Percentiles rank a stretch among this genome's conserved stretches.
Evolutionary conservation across 2,329 filamentous ascomycete species (phyloP).

Genomic region (Neopestalotiopsis sp.): DNA sequence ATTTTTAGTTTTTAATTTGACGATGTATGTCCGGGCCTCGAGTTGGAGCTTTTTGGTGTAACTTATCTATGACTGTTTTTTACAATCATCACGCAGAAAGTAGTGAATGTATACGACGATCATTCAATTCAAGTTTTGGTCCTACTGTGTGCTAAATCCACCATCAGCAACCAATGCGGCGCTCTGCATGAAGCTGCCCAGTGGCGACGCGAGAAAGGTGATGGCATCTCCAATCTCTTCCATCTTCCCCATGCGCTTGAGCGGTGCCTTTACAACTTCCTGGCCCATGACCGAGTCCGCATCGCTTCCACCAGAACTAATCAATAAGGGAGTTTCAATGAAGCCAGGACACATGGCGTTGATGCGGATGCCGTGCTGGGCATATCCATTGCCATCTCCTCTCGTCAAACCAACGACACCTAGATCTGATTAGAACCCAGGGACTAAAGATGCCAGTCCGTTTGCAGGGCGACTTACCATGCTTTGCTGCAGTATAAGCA

Average conservation of each 20-base stretch:
- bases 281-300: slow-evolving; percentile 37
- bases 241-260: slow-evolving; percentile 42
- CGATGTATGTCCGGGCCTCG: background rate
- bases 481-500: slow-evolving; percentile 57
- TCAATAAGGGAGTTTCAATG: slow-evolving; percentile 46
- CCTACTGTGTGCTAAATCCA: slow-evolving; percentile 36
- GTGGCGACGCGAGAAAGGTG: slow-evolving; percentile 53
- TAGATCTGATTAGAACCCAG: slow-evolving; percentile 3
- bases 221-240: slow-evolving; percentile 61
- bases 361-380: slow-evolving; percentile 56
- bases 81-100: background rate
- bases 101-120: background rate
- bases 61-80: background rate
- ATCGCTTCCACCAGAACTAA: slow-evolving; percentile 27
- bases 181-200: slow-evolving; percentile 59
- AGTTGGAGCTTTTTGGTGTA: background rate
- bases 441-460: background rate
- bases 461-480: slow-evolving; percentile 39
- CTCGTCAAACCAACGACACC: slow-evolving; percentile 54
- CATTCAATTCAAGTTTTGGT: background rate
- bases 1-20: background rate
- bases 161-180: slow-evolving; percentile 53
- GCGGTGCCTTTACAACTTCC: slow-evolving; percentile 44
- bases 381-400: slow-evolving; percentile 45
- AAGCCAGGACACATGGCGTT: slow-evolving; percentile 66